Base-by-base conservation (phyloP, 495 filamentous ascomycete species). In the Trichoderma parareesei region DNA sequence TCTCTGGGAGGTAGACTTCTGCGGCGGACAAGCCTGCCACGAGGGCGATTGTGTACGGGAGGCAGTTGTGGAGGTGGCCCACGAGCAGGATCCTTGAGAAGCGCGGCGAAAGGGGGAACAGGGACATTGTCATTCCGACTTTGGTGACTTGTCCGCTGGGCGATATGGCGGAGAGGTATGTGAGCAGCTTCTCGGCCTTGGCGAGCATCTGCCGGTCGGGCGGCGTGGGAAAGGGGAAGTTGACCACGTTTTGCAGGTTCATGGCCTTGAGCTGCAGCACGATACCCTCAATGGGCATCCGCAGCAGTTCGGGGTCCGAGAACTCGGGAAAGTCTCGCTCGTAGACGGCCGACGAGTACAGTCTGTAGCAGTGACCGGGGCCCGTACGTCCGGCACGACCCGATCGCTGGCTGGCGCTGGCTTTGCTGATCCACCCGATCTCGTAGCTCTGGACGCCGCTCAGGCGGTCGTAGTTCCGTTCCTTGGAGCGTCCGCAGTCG, bases 211-310 rank as follows among this genome's bases (percentile, higher is more conserved):
- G 79, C 14, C 87, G 86, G 67, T 92, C 89, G 20, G 94, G 95
- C 7, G 91, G 87, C 4, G 95, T 97, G 8, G 95, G 95, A 73
- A 98, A 99, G n/a, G 94, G 95, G 73, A 99, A 99, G 70, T 93
- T 96, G 71, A 88, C 85, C 3, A 98, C 89, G 64, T 92, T 88
- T 67, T 93, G 90, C 33, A 97, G 81, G 65, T 90, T 91, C 91
- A 98, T 97, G 67, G 88, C 87, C 78, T 97, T 98, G 70, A 99
- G 88, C 71, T 97, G 93, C 9, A 99, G 81, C 6, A 98, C 92
- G 16, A 97, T 88, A 13, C 85, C 85, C 74, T 99, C 95, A 49
- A 97, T 90, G 16, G 95, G 95, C 76, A 93, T 96, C 9, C 92
- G 85, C 42, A 95, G 75, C 62, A 99, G 88, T 77, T 99, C 95